Base-by-base conservation (phyloP, 192 early-diverging fungal species). In the Coemansia sp. region DNA sequence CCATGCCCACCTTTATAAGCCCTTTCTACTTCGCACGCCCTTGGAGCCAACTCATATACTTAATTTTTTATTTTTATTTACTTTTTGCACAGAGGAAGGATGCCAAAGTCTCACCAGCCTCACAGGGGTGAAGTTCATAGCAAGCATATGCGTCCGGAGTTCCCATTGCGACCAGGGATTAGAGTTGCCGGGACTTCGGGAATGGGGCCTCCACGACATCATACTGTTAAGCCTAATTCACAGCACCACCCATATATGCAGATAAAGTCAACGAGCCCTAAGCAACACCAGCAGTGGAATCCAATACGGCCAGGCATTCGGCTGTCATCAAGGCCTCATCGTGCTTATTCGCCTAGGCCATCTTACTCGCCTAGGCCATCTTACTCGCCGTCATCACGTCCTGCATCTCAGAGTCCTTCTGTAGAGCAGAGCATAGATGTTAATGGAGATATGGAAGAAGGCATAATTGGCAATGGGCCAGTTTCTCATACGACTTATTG, bases 401-500 rank as follows among this genome's bases (percentile, higher is more conserved):
- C 38, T 44, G 16, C 38, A 44, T 44, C 38, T 16, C 38, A 44
- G 38, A 44, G 12, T 16, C 16, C 38, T 1, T 44, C 38, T 16
- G 5, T 44, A 44, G 38, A 44, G 16, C 5, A 14, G 38, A 14
- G 38, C 16, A 2, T 0, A 44, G 38, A 44, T 1, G 38, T 14
- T 4, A 44, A 16, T 3, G 38, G 12, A 14, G 14, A 14, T 16
- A 16, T 44, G 14, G 14, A 16, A 16, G 38, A 44, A 16, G 38
- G 38, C 16, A 14, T 1, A 44, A 16, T 16, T 44, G 14, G 38
- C 14, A 44, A 44, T 44, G 38, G 2, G 38, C 8, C 38, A 3
- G 12, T 2, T 14, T 16, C 12, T 44, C 38, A 44, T 14, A 44
- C 38, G 3, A 51, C 56, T 5, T 64, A 52, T 30, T 78, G 69